Percentiles rank a stretch among this genome's conserved stretches.
Evolutionary conservation across 805 yeast species (phyloP).

Genomic region (Suhomyces tanzawaensis): DNA sequence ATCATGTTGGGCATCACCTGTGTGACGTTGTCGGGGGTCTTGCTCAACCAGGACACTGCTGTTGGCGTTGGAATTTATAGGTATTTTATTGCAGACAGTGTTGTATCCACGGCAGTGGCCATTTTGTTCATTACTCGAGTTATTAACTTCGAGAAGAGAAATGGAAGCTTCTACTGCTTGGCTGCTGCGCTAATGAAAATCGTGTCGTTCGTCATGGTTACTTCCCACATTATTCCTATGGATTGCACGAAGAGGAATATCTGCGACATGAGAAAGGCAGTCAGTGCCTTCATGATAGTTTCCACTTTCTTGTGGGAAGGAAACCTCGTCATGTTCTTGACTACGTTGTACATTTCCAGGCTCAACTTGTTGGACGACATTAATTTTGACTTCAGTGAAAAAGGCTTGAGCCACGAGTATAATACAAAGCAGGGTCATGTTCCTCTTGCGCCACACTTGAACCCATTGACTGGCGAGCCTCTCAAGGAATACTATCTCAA

Average conservation of each 20-base stretch:
- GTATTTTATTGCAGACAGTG: conserved; percentile 37
- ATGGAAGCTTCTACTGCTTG: conserved; percentile 41
- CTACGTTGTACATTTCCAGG: conserved; percentile 38
- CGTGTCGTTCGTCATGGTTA: conserved; percentile 33
- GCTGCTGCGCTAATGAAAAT: conserved; percentile 32
- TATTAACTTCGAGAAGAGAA: conserved; percentile 38
- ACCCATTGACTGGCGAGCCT: conserved; percentile 14
- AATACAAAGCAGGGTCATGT: too few species aligned
- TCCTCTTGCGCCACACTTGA: not conserved
- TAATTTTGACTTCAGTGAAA: conserved; percentile 29
- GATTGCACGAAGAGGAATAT: conserved; percentile 17
- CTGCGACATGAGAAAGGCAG: conserved; percentile 34
- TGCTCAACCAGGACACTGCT: conserved; percentile 22
- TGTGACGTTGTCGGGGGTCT: conserved; percentile 25
- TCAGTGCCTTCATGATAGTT: conserved; percentile 36
- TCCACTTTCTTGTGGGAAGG: conserved; percentile 39
- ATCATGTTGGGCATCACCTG: conserved; percentile 26
- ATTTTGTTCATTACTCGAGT: conserved; percentile 34
- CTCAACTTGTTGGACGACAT: conserved; percentile 32
- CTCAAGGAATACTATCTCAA: conserved; percentile 27
- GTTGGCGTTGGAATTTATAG: conserved; percentile 28
- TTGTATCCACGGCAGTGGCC: conserved; percentile 32
- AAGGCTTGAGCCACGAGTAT: conserved; percentile 8
- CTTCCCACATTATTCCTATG: conserved; percentile 26
- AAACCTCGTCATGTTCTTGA: conserved; percentile 35